Base-by-base conservation (phyloP, 2,329 filamentous ascomycete genomes). In the Chrysoporthe austroafricana region DNA sequence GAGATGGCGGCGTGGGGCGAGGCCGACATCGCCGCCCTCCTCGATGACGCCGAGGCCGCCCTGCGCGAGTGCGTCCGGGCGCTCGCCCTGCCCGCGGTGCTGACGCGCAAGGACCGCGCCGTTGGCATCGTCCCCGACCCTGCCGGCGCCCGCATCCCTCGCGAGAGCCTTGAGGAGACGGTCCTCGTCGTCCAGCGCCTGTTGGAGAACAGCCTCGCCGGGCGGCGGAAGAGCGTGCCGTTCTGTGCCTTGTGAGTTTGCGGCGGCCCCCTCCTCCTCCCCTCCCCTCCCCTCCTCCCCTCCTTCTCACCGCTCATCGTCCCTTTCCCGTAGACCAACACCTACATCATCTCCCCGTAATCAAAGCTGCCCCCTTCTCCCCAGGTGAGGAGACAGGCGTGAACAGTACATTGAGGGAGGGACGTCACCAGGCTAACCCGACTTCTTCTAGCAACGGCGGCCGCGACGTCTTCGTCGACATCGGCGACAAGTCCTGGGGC, bases 381-480 rank as follows among this genome's bases (percentile, higher is more conserved):
- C 26, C 26, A 26, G 26, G 26, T 26, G 26, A 26, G 26, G 26
- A 26, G 26, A 26, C 26, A 26, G 26, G 26, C 26, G 26, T 26
- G 26, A 26, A 26, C 26, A 26, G 26, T 26, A 26, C 26, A 26
- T 2, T 26, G 26, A 26, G 26, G 26, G 26, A 26, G 26, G 26
- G 26, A 26, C 26, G 26, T 26, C 26, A 26, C 26, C 26, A 26
- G 26, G 26, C 26, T 26, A 26, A 26, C 26, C 26, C 26, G 26
- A 26, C 26, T 26, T 26, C 26, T 26, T 26, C 26, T 26, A 70
- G 68, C 83, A 99, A 99, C 78, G 96, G 95, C 64, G 96, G 96
- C 13, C 95, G 96, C 70, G 96, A 99, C 77, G 94, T 98, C 54
- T 99, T 99, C 79, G 94, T 99, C 64, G 96, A 99, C 77, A 97